Base-by-base conservation (phyloP, 495 filamentous ascomycete genomes). In the Xylaria cubensis region DNA sequence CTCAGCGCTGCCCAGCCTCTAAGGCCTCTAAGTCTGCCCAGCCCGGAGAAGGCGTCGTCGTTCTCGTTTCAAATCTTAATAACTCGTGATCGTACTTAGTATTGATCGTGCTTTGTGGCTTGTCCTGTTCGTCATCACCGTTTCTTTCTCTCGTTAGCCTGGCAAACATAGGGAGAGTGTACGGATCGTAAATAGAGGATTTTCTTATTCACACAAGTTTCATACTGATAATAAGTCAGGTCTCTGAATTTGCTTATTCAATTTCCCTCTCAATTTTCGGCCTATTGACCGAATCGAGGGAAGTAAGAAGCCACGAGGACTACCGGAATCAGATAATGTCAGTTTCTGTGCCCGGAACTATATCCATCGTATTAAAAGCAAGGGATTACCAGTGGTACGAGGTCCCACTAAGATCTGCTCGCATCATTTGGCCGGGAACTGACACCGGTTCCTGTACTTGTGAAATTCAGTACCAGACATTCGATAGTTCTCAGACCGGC, bases 21-120 rank as follows among this genome's bases (percentile, higher is more conserved):
- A 56, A 56, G 53, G 42, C 15, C 26, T 56, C 26, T 56, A 56
- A 56, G 53, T 32, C 53, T 56, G 53, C 53, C 53, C 53, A 56
- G 53, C 53, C 53, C 63, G 19, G 62, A 44, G 34, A 50, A 50
- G 42, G 63, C 63, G 63, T 65, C 44, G 21, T 64, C 12, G 39
- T 36, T 34, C 44, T 65, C 39, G 65, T 67, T 67, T 67, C 65
- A 67, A 15, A 51, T 56, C 65, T 26, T 21, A 66, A 53, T 36
- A 51, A 65, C 13, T n/a, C 26, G 15, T 19, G 5, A 39, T 66
- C 17, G 44, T 21, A 39, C 36, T 39, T 39, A 13, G 62, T 51
- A 53, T 42, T 65, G 46, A 53, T 24, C 17, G 24, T 50, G 29
- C 46, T 29, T 67, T 34, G 50, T 32, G 39, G 64, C 29, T 44